Base-by-base conservation (phyloP, 768 basidiomycete genomes). In the Pleurotus pulmonarius region DNA sequence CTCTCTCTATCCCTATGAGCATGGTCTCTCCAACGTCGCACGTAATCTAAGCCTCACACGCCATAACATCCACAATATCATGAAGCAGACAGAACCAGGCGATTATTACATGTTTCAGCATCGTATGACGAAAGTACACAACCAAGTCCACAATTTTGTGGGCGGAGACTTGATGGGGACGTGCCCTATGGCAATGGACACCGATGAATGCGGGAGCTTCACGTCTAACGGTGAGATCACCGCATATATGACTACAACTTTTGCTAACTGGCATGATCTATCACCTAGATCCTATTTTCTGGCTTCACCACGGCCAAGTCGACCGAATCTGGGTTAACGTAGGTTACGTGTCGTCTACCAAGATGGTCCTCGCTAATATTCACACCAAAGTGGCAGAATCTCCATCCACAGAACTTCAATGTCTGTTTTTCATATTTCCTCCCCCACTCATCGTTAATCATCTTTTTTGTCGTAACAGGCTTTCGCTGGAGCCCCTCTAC, bases 301-400 rank as follows among this genome's bases (percentile, higher is more conserved):
- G 58, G 58, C 49, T 59, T 11, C 58, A 59, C 38, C 58, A 59
- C 26, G 58, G 46, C 8, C 58, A 59, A 44, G 26, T 59, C 7
- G 58, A 59, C 34, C 53, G 58, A 11, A 46, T 59, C 15, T 59
- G 58, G 58, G 49, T 54, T 39, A 59, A 48, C 9, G 58, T 59
- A 49, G 8, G 46, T 55, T 12, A n/a, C n/a, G 1, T 37, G 13
- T 16, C 3, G 8, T 43, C 16, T 20, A 22, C 40, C 47, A 9
- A 0, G n/a, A 6, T 13, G 38, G 2, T 24, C 13, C 12, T 7
- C 13, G 38, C 29, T 55, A 20, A 39, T 22, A 8, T 15, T 45
- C n/a, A n/a, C n/a, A n/a, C n/a, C n/a, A 7, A 25, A 61, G 60
- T 61, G 60, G 60, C 60, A 61, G 40, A 45, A 58, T 24, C 18